Evolutionary conservation across 768 basidiomycete species (phyloP), one percentile per base, ranked within the genome.

Genomic region (Neoboletus brunneissimus): DNA sequence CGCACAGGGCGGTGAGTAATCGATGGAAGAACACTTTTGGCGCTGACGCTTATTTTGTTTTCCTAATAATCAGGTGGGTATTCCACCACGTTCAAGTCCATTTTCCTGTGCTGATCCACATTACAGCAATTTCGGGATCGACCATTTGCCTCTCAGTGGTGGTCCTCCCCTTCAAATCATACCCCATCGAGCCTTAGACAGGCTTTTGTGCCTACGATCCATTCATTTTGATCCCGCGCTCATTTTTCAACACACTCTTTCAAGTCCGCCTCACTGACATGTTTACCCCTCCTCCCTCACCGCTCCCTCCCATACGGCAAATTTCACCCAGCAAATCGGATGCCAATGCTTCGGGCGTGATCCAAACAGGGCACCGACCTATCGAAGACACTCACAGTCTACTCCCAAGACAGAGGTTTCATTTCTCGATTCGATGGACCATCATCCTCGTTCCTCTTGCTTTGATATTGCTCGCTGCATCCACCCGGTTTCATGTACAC

Each of bases 371-470:
- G 4, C 46, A 37, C 16, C 34, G 15, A 27, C 41, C 51, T 46
- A 42, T 25, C 29, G 35, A 57, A 18, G 58, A 57, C 48, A 43
- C 52, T 45, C 55, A 6, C 16, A 20, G 34, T 23, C 23, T 25
- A 25, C 37, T 16, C 2, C 56, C 74, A 72, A 45, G 76, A 69
- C 32, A 77, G 75, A 42, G 76, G 81, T 23, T 71, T 23, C 76
- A 50, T 74, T 76, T 51, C 35, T 50, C 52, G n/a, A 52, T 68
- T 41, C 71, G 73, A 65, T 82, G 79, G 79, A 75, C 81, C 1
- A 77, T 84, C 52, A 52, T 88, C 41, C 58, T 85, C 34, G 75
- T 87, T 3, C 88, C 88, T 3, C 59, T 85, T 11, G 60, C 75
- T 7, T 76, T 90, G 48, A 65, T 86, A 38, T 53, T 84, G 42